These are phyloP conservation scores for Melastoma candidum DNA, from an alignment of 441 rosid genomes.

Conservation along the genomic window DNA sequence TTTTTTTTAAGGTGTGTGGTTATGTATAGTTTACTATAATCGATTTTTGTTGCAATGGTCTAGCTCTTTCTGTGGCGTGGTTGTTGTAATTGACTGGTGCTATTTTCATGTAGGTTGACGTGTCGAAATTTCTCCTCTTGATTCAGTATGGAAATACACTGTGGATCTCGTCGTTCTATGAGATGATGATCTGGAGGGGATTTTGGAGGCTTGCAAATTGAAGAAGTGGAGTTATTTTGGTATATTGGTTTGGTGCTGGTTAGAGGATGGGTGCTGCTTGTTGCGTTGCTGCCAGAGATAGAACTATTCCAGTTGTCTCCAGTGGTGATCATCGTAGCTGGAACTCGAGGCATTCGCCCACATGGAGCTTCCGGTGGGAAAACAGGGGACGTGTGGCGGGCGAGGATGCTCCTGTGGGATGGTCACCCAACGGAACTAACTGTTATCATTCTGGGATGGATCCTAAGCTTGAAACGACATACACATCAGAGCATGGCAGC, in stretches of 20 bases:
- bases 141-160: too few relatives aligned
- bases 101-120: too few relatives aligned
- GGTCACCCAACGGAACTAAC: slow-evolving; percentile 54
- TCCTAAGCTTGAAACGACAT: slow-evolving; percentile 45
- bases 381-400: slow-evolving; percentile 94
- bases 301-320: slow-evolving; percentile 55
- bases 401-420: slow-evolving; percentile 73
- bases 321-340: slow-evolving; percentile 53
- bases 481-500: slow-evolving; percentile 64
- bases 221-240: too few relatives aligned
- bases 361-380: slow-evolving; percentile 97
- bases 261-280: slow-evolving; percentile 84
- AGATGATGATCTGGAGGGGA: too few relatives aligned
- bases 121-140: too few relatives aligned
- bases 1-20: too few relatives aligned
- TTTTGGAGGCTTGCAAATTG: too few relatives aligned
- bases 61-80: too few relatives aligned
- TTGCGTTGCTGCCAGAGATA: slow-evolving; percentile 90
- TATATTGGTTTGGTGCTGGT: slow-evolving; percentile 4
- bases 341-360: slow-evolving; percentile 68
- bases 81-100: too few relatives aligned
- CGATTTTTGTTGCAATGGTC: too few relatives aligned
- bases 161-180: too few relatives aligned
- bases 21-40: too few relatives aligned
- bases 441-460: slow-evolving; percentile 48